Evolutionary conservation across 164 flowering plant genomes (phyloP), one percentile per base, ranked within the genome.

Genomic region (Sedum album): DNA sequence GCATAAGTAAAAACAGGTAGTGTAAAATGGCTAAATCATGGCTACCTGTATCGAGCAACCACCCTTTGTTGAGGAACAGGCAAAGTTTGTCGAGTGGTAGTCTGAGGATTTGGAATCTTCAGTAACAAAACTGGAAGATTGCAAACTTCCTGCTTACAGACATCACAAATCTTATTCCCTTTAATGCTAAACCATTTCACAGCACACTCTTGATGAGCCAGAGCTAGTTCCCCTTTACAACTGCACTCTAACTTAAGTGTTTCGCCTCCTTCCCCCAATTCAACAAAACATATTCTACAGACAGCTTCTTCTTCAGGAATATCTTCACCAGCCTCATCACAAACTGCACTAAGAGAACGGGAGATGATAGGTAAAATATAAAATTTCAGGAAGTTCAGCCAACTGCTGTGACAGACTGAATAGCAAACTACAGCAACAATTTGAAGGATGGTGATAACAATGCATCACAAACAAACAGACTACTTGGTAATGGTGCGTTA

Each of bases 211-310:
- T 80, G 71, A 74, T 90, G 96, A 41, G 96, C 90, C 74, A 90
- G 90, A 65, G 96, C 93, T 69, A 90, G 96, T 68, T 88, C 96
- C 39, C 93, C 93, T 78, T 86, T 90, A 81, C 96, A 90, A 72
- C 93, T 86, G 71, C 96, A 90, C 69, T 88, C 90, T 88, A 90
- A 69, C 80, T 86, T 88, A 49, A 90, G 83, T 28, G 90, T 86
- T 68, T 82, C 87, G 51, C 93, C 93, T 38, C 87, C 93, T 82
- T 86, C 96, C 36, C 75, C 72, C 42, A 90, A 86, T 75, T 90
- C 96, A 71, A 90, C 77, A 21, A 84, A 80, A 80, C 96, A 90
- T 65, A 90, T 90, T 76, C 96, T 78, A 71, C 96, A 90, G 38
- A 88, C 91, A 44, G 96, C 93, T 66, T 90, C 93, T 73, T 90